A percentile compares a stretch with the other conserved stretches of the same genome.
These are phyloP conservation scores for Gracilariopsis chorda DNA, from an alignment of 23 red algal genomes.

Conservation along the genomic window DNA sequence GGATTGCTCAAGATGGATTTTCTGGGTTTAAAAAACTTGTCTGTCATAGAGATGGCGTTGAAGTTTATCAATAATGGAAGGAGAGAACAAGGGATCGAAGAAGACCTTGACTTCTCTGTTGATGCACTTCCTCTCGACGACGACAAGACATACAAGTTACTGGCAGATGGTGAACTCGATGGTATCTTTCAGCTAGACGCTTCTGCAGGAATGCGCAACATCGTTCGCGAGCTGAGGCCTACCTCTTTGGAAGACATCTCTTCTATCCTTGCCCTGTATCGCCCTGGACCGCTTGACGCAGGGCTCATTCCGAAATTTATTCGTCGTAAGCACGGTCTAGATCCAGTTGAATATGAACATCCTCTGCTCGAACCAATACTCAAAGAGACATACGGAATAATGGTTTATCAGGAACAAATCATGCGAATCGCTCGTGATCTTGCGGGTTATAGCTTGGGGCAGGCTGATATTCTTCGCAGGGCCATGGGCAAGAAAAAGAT, in stretches of 20 bases:
- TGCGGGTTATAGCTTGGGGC: slow-evolving; percentile 92
- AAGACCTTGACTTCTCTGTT: slow-evolving; percentile 66
- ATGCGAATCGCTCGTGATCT: slow-evolving; percentile 94
- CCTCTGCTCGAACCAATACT: slow-evolving; percentile 87
- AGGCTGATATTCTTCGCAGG: slow-evolving; percentile 92
- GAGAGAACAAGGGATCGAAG: neutral
- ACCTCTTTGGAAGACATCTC: slow-evolving; percentile 89
- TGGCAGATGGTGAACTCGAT: slow-evolving; percentile 76
- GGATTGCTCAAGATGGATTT: slow-evolving; percentile 99
- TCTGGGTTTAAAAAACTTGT: slow-evolving; percentile 83
- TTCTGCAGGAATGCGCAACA: slow-evolving; percentile 85
- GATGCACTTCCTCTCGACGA: slow-evolving; percentile 76
- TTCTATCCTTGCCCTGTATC: slow-evolving; percentile 90
- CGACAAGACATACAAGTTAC: slow-evolving; percentile 74
- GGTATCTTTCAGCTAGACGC: slow-evolving; percentile 97
- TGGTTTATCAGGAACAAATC: slow-evolving; percentile 99
- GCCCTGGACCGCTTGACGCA: slow-evolving; percentile 95
- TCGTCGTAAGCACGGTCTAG: slow-evolving; percentile 72
- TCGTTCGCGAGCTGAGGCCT: slow-evolving; percentile 90
- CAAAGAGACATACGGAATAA: slow-evolving; percentile 88
- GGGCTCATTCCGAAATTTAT: slow-evolving; percentile 94
- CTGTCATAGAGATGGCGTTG: slow-evolving; percentile 82
- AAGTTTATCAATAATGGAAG: slow-evolving; percentile 53
- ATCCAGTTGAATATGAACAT: slow-evolving; percentile 78
- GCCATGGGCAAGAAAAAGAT: slow-evolving; percentile 99